Evolutionary conservation across 345 rosid genomes (phyloP), one percentile per base, ranked within the genome.

Genomic region (Schrenkiella parvula): DNA sequence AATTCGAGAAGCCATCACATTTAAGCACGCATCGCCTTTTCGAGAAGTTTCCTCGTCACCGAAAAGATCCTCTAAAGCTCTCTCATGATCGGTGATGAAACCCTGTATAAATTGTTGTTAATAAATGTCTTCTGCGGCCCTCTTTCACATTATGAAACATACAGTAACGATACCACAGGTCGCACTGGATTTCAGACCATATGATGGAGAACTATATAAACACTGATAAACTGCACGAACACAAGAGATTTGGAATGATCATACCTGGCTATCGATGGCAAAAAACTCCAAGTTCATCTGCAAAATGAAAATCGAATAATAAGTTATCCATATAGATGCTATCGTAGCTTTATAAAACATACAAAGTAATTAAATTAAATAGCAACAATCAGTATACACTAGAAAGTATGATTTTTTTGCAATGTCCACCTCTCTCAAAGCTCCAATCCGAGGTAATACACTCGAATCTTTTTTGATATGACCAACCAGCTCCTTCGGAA

Each of bases 281-380:
- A 92, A 95, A 82, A 86, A 95, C 80, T 95, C 99, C 91, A 95
- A 83, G 80, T 95, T 95, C 99, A 95, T 92, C 99, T 95, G 95
- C 86, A 90, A 51, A 64, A 54, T 34, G 42, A 66, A 56, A 17
- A 78, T 50, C 9, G 38, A 59, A 52, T 32, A 32, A 25, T 37
- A n/a, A 55, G 19, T 57, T 70, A 70, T 46, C 6, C 5, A 48
- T 39, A 12, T 47, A 48, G 76, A 64, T 57, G 9, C 22, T 29
- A 13, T 38, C 62, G 13, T 8, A 64, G 71, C 42, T 47, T 15
- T 28, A 19, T 71, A 50, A 29, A 22, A 38, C 46, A 50, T 6
- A 29, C 26, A 57, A 1, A 47, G 21, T 53, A 18, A 31, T 14
- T 28, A 18, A 75, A 14, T 2, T 47, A 14, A 65, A 25, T 14